Evolutionary conservation across 1,139 yeast genomes (phyloP).

Genomic region (Tardiomyces depauwii): DNA sequence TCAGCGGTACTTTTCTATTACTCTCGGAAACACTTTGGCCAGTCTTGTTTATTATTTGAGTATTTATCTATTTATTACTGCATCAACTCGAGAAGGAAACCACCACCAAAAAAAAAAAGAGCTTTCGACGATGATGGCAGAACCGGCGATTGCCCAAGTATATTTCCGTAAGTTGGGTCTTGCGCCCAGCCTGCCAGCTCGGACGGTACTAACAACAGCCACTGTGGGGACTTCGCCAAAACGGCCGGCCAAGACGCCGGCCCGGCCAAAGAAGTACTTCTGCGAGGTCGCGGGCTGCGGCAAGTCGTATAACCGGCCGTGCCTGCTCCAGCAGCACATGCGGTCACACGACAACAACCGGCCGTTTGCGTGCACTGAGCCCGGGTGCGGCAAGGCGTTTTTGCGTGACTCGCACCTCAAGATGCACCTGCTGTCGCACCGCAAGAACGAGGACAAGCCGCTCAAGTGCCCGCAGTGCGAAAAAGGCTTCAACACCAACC

Average conservation of each 20-base stretch:
- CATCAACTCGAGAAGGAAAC: no score
- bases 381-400: conserved; percentile 54
- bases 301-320: conserved; percentile 73
- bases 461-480: conserved; percentile 66
- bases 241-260: conserved; percentile 5
- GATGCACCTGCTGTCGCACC: conserved; percentile 52
- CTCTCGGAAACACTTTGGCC: no score
- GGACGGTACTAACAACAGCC: not conserved
- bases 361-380: conserved; percentile 52
- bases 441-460: conserved; percentile 46
- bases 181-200: not conserved
- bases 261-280: conserved; percentile 44
- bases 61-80: no score
- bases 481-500: conserved; percentile 72
- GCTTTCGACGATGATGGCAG: not conserved
- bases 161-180: not conserved
- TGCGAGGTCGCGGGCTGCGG: conserved; percentile 59
- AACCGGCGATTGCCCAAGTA: not conserved
- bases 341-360: conserved; percentile 70
- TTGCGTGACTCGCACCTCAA: conserved; percentile 68
- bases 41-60: no score
- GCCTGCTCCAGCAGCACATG: conserved; percentile 68
- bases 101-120: no score
- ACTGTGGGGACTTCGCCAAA: not conserved
- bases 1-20: no score